These are phyloP conservation scores for Dioscorea cayenensis DNA, from an alignment of 116 monocot genomes.

Conservation along the genomic window DNA sequence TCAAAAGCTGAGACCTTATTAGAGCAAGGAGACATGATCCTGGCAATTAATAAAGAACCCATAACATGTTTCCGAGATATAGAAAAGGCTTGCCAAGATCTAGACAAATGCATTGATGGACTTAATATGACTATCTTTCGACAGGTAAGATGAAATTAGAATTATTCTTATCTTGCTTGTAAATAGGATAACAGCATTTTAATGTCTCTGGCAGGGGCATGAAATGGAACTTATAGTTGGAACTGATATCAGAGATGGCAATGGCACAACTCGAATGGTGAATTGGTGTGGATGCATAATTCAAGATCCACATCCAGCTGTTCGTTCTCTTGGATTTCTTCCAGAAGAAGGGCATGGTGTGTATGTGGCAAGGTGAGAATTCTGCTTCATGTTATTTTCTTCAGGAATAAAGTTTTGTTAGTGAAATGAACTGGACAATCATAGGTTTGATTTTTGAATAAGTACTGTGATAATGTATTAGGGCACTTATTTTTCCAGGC, in stretches of 20 bases:
- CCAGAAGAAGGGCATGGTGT: conserved; percentile 99
- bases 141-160: conserved; percentile 39
- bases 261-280: conserved; percentile 85
- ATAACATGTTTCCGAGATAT: conserved; percentile 83
- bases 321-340: conserved; percentile 94
- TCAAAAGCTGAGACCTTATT: conserved; percentile 74
- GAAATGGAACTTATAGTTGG: conserved; percentile 75
- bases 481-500: too few species aligned
- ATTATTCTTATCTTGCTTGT: background rate
- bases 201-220: conserved; percentile 46
- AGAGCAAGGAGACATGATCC: conserved; percentile 93
- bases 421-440: too few species aligned
- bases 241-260: conserved; percentile 87
- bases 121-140: conserved; percentile 80
- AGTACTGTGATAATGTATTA: too few species aligned
- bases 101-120: conserved; percentile 46
- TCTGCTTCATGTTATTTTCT: too few species aligned
- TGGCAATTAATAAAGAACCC: conserved; percentile 86
- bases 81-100: conserved; percentile 80
- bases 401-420: too few species aligned
- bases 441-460: too few species aligned
- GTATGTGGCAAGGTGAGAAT: conserved; percentile 66
- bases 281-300: conserved; percentile 95
- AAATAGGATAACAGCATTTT: too few species aligned
- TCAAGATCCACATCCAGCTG: conserved; percentile 91